Base-by-base conservation (phyloP, 208 protist genomes). In the Acanthamoeba royreba region DNA sequence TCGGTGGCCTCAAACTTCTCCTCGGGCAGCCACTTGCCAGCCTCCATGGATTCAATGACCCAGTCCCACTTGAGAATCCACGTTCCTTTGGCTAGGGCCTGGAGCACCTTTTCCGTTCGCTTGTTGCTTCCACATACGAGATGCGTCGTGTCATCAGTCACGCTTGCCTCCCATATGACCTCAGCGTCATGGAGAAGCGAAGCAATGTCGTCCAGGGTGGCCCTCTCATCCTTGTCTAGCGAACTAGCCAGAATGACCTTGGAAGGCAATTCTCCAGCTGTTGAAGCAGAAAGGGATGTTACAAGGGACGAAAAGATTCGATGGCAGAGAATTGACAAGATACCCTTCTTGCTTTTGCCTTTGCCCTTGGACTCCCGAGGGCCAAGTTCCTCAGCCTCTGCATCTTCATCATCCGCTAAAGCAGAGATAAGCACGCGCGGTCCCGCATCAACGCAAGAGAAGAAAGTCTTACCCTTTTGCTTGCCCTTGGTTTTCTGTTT, bases 11-110 rank as follows among this genome's bases (percentile, higher is more conserved):
- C 47, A 25, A 88, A 88, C 47, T 88, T 63, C 28, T 88, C 52
- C 31, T 66, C 81, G 52, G 81, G 81, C 4, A 88, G 81, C 81
- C 81, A 88, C 35, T 88, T 43, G 81, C 81, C 81, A 49, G 81
- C 81, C 33, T 88, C 81, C 31, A 63, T 40, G 81, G 47, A 88
- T 35, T 55, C 81, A 25, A 88, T 88, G 52, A 88, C 52, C 79
- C 81, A 88, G 52, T 88, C 47, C 47, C 45, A 88, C 81, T 88
- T 88, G 45, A 88, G 52, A 22, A 88, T 35, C 47, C 45, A 88
- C 5, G 45, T 88, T 31, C 81, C 81, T 38, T n/a, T 66, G 52
- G 81, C 81, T 3, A 88, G 81, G 11, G 81, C 46, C 47, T 63
- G 47, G 31, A 88, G 81, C 45, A 88, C 81, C 81, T 88, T 88